Evolutionary conservation across 805 yeast species (phyloP).

Genomic region (Wickerhamomyces bovis): DNA sequence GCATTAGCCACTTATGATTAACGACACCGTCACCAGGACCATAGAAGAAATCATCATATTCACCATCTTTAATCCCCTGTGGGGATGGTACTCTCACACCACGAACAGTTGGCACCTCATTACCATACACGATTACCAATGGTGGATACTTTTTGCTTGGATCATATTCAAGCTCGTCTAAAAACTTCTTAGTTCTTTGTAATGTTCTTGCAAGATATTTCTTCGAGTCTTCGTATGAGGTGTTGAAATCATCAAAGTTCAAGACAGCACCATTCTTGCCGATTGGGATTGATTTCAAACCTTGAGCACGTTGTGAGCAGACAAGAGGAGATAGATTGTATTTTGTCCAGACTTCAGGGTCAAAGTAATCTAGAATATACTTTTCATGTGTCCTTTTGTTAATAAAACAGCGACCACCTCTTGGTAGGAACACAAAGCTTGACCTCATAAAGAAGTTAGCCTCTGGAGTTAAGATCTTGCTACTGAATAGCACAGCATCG

Average conservation of each 20-base stretch:
- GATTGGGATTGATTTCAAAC: conserved; percentile 6
- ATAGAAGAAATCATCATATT: conserved; percentile 69
- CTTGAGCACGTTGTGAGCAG: conserved; percentile 24
- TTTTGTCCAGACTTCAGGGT: conserved; percentile 75
- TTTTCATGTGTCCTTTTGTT: conserved; percentile 52
- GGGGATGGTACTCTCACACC: conserved; percentile 62
- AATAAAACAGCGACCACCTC: conserved; percentile 67
- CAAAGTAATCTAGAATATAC: conserved; percentile 67
- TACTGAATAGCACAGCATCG: conserved; percentile 71
- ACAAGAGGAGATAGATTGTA: conserved; percentile 75
- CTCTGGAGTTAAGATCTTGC: conserved; percentile 69
- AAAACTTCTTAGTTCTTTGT: conserved; percentile 49
- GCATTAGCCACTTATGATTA: conserved; percentile 76
- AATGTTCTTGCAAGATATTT: conserved; percentile 60
- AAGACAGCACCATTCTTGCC: not conserved
- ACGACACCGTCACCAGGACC: conserved; percentile 96
- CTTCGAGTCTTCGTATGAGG: conserved; percentile 47
- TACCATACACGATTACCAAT: conserved; percentile 74
- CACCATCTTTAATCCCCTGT: conserved; percentile 63
- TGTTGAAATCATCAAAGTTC: conserved; percentile 17
- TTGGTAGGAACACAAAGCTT: conserved; percentile 72
- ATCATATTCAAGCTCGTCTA: conserved; percentile 49
- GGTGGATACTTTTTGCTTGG: conserved; percentile 68
- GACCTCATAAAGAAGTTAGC: conserved; percentile 87
- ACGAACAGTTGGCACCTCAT: conserved; percentile 77